These are phyloP conservation scores for Fusarium transvaalense DNA, from an alignment of 2,329 filamentous ascomycete species.

Conservation along the genomic window DNA sequence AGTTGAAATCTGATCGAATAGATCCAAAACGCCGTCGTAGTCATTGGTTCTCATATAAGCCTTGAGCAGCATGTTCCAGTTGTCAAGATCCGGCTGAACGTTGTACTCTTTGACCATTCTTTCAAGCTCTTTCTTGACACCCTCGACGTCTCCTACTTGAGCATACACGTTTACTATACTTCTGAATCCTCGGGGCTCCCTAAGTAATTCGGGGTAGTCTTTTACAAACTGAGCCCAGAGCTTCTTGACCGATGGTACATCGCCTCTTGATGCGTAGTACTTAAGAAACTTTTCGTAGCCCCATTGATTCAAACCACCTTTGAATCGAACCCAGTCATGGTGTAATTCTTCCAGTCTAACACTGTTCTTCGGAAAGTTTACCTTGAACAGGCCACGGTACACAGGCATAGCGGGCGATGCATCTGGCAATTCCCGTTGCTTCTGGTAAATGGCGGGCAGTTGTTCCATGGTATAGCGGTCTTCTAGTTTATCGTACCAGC, in stretches of 20 bases:
- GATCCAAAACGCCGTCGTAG: conserved; percentile 72
- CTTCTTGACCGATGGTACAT: conserved; percentile 59
- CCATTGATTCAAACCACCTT: conserved; percentile 57
- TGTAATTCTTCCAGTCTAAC: conserved; percentile 61
- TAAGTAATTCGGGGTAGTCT: conserved; percentile 53
- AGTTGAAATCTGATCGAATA: conserved; percentile 71
- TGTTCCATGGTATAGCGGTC: conserved; percentile 49
- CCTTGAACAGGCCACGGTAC: conserved; percentile 61
- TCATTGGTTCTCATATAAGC: conserved; percentile 76
- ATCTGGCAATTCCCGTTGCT: conserved; percentile 59
- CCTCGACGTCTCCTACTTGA: conserved; percentile 71
- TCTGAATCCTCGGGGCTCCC: conserved; percentile 58
- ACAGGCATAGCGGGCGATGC: conserved; percentile 55
- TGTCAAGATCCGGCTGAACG: conserved; percentile 67
- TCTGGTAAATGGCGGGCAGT: conserved; percentile 59
- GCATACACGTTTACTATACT: conserved; percentile 80
- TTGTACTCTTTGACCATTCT: conserved; percentile 69
- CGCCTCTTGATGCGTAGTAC: conserved; percentile 62
- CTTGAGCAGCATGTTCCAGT: conserved; percentile 83
- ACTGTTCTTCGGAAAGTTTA: conserved; percentile 55
- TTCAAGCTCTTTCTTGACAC: conserved; percentile 71
- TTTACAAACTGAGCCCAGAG: conserved; percentile 61
- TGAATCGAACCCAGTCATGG: conserved; percentile 61
- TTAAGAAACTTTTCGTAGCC: conserved; percentile 63
- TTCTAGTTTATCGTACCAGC: conserved; percentile 48